These are phyloP conservation scores for Aureobasidium sp. DNA, from an alignment of 2,329 filamentous ascomycete species.

Conservation along the genomic window DNA sequence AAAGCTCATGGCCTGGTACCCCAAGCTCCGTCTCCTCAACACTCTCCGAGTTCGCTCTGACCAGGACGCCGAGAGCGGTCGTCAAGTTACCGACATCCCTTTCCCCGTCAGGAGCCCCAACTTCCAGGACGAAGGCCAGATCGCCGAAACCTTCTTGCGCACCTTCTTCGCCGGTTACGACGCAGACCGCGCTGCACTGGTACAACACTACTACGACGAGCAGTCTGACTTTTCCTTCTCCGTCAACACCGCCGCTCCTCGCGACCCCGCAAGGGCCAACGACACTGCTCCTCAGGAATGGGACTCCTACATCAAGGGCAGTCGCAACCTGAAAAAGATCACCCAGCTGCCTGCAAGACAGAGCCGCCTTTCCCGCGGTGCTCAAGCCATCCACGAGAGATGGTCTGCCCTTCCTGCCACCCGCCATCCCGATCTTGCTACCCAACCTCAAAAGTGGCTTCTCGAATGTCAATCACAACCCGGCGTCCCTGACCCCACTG, in stretches of 20 bases:
- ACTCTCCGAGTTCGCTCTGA: slow-evolving; percentile 62
- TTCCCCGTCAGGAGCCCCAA: slow-evolving; percentile 56
- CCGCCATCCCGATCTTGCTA: slow-evolving; percentile 61
- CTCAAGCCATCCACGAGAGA: slow-evolving; percentile 53
- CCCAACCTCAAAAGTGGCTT: slow-evolving; percentile 63
- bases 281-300: slow-evolving; percentile 47
- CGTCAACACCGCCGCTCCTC: slow-evolving; percentile 55
- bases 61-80: slow-evolving; percentile 55
- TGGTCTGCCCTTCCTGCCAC: slow-evolving; percentile 66
- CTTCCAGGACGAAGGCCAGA: slow-evolving; percentile 64
- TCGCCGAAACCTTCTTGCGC: slow-evolving; percentile 67
- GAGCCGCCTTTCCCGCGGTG: slow-evolving; percentile 57
- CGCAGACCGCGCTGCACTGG: slow-evolving; percentile 54
- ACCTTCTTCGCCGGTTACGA: slow-evolving; percentile 70
- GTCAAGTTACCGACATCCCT: slow-evolving; percentile 44
- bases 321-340: slow-evolving; percentile 68
- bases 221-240: slow-evolving; percentile 66
- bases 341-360: slow-evolving; percentile 51
- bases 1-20: slow-evolving; percentile 73
- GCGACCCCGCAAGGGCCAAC: slow-evolving; percentile 31
- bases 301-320: slow-evolving; percentile 67
- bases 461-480: slow-evolving; percentile 72
- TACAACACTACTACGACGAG: slow-evolving; percentile 64
- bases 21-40: slow-evolving; percentile 69
- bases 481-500: slow-evolving; percentile 60